Evolutionary conservation across 164 flowering plant genomes (phyloP).

Genomic region (Berberis vulgaris): DNA sequence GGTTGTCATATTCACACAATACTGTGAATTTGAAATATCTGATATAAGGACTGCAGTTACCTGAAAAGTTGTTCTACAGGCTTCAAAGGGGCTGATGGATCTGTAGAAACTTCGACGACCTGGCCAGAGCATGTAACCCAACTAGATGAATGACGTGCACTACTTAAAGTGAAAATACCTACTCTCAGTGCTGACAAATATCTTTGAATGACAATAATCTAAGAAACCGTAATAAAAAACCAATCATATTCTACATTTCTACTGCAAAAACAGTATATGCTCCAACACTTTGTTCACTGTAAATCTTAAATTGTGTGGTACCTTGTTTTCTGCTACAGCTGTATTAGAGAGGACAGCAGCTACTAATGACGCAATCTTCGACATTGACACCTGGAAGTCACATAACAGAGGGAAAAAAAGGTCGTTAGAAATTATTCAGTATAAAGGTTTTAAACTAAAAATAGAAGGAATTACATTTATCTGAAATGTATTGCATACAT

Average conservation of each 20-base stretch:
- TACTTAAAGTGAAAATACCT: no score
- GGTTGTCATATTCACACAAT: no score
- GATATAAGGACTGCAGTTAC: constrained; percentile 18
- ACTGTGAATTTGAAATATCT: no score
- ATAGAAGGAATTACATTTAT: not conserved
- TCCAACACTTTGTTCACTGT: constrained; percentile 18
- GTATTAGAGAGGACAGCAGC: constrained; percentile 80
- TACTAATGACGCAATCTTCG: constrained; percentile 70
- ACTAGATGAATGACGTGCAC: not conserved
- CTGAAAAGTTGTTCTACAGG: constrained; percentile 63
- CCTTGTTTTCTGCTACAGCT: constrained; percentile 87
- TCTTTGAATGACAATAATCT: no score
- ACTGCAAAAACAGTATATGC: no score
- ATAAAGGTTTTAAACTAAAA: not conserved
- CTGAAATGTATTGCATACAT: constrained; percentile 45
- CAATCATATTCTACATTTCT: no score
- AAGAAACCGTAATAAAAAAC: no score
- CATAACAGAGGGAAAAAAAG: not conserved
- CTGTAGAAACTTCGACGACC: constrained; percentile 74
- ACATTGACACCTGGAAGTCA: constrained; percentile 48
- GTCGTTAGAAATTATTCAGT: not conserved
- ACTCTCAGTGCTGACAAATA: no score
- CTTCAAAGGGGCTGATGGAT: constrained; percentile 63
- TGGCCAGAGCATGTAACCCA: constrained; percentile 12
- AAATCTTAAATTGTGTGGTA: constrained; percentile 7